Evolutionary conservation across 805 yeast genomes (phyloP).

Genomic region (Hanseniaspora opuntiae): DNA sequence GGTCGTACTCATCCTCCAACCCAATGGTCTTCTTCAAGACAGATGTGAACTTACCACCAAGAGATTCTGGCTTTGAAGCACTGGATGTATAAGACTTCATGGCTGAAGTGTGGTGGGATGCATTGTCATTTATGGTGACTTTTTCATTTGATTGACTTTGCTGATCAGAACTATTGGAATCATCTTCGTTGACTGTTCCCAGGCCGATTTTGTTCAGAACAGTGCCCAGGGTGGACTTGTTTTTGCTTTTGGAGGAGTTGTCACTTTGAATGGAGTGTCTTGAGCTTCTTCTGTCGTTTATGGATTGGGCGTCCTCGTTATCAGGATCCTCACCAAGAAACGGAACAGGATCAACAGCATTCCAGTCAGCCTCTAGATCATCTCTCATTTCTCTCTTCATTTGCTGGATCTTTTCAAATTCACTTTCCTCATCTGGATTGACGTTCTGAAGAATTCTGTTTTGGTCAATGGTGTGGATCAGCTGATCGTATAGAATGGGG

Average conservation of each 20-base stretch:
- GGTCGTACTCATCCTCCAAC: slow-evolving; percentile 1
- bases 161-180: background rate
- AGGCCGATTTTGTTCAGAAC: background rate
- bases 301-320: background rate
- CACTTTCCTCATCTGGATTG: slow-evolving; percentile 5
- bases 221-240: background rate
- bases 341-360: slow-evolving; percentile 8
- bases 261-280: background rate
- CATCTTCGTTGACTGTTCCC: background rate
- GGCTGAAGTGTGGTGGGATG: background rate
- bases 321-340: slow-evolving; percentile 6
- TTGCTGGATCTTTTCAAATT: slow-evolving; percentile 10
- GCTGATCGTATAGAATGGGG: background rate
- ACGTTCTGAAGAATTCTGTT: slow-evolving; percentile 4
- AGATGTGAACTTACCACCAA: slow-evolving; percentile 5
- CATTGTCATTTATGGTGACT: background rate
- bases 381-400: slow-evolving; percentile 12
- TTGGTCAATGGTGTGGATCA: slow-evolving; percentile 9
- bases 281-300: background rate
- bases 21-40: slow-evolving; percentile 8
- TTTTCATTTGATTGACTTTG: background rate
- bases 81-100: background rate
- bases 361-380: slow-evolving; percentile 11
- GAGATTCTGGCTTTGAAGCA: background rate
- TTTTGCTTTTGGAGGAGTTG: background rate